Percentiles rank a stretch among this genome's conserved stretches.
Evolutionary conservation across 2,329 filamentous ascomycete species (phyloP).

Genomic region (Apiospora hydei): DNA sequence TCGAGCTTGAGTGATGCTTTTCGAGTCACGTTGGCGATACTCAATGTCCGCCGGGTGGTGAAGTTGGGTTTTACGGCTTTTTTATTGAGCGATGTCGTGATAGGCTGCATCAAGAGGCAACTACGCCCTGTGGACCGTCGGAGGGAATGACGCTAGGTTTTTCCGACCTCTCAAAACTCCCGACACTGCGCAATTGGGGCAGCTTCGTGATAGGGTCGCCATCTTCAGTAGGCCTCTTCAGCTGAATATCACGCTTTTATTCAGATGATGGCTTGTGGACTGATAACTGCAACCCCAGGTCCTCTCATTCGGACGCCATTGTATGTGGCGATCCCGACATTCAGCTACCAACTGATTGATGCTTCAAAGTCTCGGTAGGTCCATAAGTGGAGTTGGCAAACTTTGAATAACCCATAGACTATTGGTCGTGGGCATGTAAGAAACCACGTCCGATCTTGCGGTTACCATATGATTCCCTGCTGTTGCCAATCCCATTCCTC

Average conservation of each 20-base stretch:
- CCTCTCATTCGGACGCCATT: not conserved
- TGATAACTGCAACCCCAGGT: not conserved
- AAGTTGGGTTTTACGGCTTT: conserved; percentile 2
- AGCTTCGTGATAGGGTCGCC: not conserved
- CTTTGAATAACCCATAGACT: not conserved
- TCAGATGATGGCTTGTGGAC: not conserved
- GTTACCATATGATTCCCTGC: not conserved
- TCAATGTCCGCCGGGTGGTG: not conserved
- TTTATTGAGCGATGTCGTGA: not conserved
- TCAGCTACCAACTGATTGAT: not conserved
- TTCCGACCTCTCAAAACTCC: not conserved
- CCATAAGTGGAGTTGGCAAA: not conserved
- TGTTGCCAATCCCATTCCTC: not conserved
- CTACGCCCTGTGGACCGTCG: not conserved
- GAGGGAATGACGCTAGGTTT: not conserved
- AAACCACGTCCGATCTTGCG: not conserved
- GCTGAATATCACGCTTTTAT: not conserved
- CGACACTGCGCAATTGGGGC: not conserved
- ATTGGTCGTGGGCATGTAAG: not conserved
- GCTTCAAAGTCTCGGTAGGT: not conserved
- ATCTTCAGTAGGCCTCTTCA: not conserved
- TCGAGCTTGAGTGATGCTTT: not conserved
- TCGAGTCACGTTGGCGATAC: conserved; percentile 11
- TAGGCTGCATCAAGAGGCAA: not conserved
- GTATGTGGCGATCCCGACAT: not conserved